A percentile compares a stretch with the other conserved stretches of the same genome.
phyloP scores from a whole-genome alignment of 805 yeast species.

The Kodamaea sagamina region DNA sequence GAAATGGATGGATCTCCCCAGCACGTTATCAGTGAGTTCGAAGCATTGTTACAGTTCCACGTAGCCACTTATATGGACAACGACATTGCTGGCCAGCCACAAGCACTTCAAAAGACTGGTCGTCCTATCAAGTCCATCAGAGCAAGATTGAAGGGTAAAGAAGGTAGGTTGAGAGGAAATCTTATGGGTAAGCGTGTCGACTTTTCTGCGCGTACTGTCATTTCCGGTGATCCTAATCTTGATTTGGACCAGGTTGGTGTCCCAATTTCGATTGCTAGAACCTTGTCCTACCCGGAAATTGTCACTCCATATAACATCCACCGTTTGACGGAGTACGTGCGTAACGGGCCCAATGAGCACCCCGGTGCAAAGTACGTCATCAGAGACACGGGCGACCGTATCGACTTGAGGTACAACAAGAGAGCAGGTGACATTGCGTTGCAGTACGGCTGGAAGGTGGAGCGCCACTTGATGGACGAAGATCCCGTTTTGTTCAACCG shows the following conservation, averaged over 20 bases:
- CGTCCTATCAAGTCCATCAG: conserved; percentile 98
- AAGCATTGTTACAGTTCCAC: conserved; percentile 91
- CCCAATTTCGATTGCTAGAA: conserved; percentile 93
- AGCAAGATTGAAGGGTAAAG: conserved; percentile 99
- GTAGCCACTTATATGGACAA: conserved; percentile 99
- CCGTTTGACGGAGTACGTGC: conserved; percentile 85
- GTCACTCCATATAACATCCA: conserved; percentile 98
- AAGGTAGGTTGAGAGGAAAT: conserved; percentile 98
- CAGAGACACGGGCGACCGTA: conserved; percentile 98
- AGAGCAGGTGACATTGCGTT: conserved; percentile 97
- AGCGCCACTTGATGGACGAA: conserved; percentile 95
- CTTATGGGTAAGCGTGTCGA: conserved; percentile 99
- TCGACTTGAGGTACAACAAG: conserved; percentile 93
- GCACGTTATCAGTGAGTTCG: conserved; percentile 96
- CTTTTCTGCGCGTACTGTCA: conserved; percentile 97
- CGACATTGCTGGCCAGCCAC: conserved; percentile 99
- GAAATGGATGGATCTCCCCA: conserved; percentile 99
- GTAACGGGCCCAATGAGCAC: conserved; percentile 98
- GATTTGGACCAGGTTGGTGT: conserved; percentile 99
- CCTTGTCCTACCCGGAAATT: conserved; percentile 93
- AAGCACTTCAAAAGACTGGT: conserved; percentile 97
- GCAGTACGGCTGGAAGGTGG: conserved; percentile 99
- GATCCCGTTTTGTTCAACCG: conserved; percentile 98
- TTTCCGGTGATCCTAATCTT: conserved; percentile 98
- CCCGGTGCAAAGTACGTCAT: conserved; percentile 99